Conservation (phyloP, 2,329 filamentous ascomycete species). For the Trichophyton verrucosum region DNA sequence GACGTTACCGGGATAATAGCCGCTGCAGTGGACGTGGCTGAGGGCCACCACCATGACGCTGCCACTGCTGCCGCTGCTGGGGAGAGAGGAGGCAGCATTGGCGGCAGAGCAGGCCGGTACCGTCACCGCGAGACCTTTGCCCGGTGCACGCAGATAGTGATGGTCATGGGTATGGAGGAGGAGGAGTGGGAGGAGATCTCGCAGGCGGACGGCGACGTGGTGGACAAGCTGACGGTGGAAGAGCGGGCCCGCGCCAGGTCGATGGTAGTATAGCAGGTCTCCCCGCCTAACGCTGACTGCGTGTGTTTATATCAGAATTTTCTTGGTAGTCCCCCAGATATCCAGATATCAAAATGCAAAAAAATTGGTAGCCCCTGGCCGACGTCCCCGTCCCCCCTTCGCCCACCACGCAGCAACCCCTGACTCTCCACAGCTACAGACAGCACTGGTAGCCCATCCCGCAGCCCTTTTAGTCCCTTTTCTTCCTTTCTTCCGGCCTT, state of each 20-base stretch:
- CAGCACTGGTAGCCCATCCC: too few relatives aligned
- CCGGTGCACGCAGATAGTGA: constrained; percentile 64
- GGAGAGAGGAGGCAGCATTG: constrained; percentile 15
- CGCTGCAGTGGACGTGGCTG: constrained; percentile 30
- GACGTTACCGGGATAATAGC: constrained; percentile 65
- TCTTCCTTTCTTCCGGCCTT: too few relatives aligned
- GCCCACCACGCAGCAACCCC: too few relatives aligned
- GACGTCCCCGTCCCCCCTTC: too few relatives aligned
- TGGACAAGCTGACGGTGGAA: constrained; percentile 56
- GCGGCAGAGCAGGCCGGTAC: constrained; percentile 58
- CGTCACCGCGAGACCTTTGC: constrained; percentile 64
- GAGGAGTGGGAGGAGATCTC: constrained; percentile 82
- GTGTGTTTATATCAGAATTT: too few relatives aligned
- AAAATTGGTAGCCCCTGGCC: too few relatives aligned
- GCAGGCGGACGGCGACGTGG: constrained; percentile 39
- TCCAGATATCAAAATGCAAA: too few relatives aligned
- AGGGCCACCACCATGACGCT: constrained; percentile 12
- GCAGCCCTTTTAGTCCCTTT: too few relatives aligned
- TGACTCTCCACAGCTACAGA: too few relatives aligned
- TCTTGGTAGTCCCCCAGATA: too few relatives aligned
- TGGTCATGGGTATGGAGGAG: constrained; percentile 88
- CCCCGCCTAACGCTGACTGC: too few relatives aligned
- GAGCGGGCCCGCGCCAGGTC: constrained; percentile 61
- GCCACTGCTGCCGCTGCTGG: constrained; percentile 7
- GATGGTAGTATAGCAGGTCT: constrained; percentile 39